These are phyloP conservation scores for Adansonia digitata DNA, from an alignment of 345 rosid genomes.

Conservation along the genomic window DNA sequence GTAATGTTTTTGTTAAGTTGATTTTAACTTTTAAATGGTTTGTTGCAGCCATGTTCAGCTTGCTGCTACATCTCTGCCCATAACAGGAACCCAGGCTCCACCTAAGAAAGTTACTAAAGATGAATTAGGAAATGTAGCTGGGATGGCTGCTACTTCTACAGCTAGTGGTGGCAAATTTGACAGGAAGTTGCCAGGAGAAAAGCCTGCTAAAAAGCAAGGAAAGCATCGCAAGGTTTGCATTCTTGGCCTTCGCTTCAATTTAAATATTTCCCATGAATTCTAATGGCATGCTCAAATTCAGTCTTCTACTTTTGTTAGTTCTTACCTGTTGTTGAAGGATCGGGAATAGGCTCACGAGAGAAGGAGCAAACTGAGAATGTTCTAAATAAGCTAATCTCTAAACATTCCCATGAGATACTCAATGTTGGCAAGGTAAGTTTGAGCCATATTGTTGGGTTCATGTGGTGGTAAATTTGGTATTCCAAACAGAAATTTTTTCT, in stretches of 20 bases:
- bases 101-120: conserved; percentile 63
- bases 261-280: background rate
- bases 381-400: conserved; percentile 70
- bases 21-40: conserved; percentile 1
- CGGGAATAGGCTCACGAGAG: conserved; percentile 54
- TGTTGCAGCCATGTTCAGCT: conserved; percentile 76
- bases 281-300: background rate
- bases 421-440: conserved; percentile 65
- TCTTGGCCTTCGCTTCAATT: background rate
- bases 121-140: conserved; percentile 74
- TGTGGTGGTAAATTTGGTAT: background rate
- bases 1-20: background rate
- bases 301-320: conserved; percentile 33
- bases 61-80: conserved; percentile 83
- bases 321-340: conserved; percentile 69
- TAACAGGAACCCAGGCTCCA: conserved; percentile 67
- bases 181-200: conserved; percentile 79
- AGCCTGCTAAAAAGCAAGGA: conserved; percentile 67
- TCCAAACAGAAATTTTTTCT: background rate
- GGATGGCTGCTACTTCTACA: conserved; percentile 81
- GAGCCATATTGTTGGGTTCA: background rate
- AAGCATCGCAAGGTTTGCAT: conserved; percentile 76
- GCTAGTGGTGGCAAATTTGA: conserved; percentile 98
- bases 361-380: conserved; percentile 79
- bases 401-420: conserved; percentile 82